Evolutionary conservation across 345 rosid genomes (phyloP).

Genomic region (Salix suchowensis): DNA sequence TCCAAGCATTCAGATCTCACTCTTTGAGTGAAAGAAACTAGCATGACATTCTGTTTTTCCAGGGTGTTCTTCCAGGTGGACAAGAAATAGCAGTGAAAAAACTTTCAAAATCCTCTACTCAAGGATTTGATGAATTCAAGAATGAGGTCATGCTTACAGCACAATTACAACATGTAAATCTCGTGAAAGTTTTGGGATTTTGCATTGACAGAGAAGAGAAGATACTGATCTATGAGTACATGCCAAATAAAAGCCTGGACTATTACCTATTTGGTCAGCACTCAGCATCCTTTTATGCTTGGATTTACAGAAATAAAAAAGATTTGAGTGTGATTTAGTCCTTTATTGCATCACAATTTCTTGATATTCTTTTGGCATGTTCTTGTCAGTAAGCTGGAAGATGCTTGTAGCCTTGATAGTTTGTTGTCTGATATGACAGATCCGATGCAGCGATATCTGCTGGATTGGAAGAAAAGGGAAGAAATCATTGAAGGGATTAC

Average conservation of each 20-base stretch:
- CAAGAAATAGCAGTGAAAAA: conserved; percentile 44
- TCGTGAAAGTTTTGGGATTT: conserved; percentile 27
- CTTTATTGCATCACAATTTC: too few species aligned
- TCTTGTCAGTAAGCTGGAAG: too few species aligned
- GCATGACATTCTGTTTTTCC: not conserved
- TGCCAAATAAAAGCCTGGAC: conserved; percentile 24
- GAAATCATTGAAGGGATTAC: conserved; percentile 38
- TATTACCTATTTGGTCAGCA: conserved; percentile 26
- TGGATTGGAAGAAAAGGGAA: conserved; percentile 34
- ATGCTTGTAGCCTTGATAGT: too few species aligned
- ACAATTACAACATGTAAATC: conserved; percentile 41
- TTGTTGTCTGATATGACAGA: conserved; percentile 14
- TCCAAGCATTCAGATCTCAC: too few species aligned
- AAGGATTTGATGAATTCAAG: conserved; percentile 36
- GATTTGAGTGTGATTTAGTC: too few species aligned
- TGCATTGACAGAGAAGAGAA: conserved; percentile 35
- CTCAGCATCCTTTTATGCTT: not conserved
- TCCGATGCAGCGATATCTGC: not conserved
- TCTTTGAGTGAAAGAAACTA: too few species aligned
- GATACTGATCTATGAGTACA: conserved; percentile 20
- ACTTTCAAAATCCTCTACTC: conserved; percentile 32
- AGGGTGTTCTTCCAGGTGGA: conserved; percentile 28
- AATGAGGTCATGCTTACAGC: conserved; percentile 37
- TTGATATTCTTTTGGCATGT: not conserved
- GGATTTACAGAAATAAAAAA: not conserved